Conservation (phyloP, 2,329 filamentous ascomycete species). For the Exophiala sp. region DNA sequence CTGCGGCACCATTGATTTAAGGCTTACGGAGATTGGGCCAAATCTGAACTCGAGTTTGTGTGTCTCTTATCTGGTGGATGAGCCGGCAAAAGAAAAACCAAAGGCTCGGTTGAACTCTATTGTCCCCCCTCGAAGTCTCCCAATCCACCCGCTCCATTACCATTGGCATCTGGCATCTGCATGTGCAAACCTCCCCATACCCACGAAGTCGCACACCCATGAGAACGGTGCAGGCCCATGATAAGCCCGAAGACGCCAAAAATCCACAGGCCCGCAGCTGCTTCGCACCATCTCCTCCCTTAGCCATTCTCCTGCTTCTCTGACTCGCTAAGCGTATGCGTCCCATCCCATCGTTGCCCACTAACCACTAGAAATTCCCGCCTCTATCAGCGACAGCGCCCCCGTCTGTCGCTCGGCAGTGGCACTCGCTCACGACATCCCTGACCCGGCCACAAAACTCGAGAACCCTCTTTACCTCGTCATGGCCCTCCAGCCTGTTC, state of each 20-base stretch:
- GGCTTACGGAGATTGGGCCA: too few relatives aligned
- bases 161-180: background rate
- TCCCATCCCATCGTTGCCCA: background rate
- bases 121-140: too few relatives aligned
- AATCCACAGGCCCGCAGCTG: background rate
- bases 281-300: background rate
- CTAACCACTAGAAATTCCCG: background rate
- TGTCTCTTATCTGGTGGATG: too few relatives aligned
- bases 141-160: background rate
- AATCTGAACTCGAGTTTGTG: too few relatives aligned
- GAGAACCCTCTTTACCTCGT: background rate
- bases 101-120: too few relatives aligned
- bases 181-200: background rate
- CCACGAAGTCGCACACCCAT: background rate
- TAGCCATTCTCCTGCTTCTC: background rate
- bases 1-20: too few relatives aligned
- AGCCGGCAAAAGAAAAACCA: too few relatives aligned
- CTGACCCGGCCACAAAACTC: background rate
- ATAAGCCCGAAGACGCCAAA: background rate
- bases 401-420: constrained; percentile 1
- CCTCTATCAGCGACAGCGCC: constrained; percentile 12
- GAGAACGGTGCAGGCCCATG: background rate
- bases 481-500: constrained; percentile 1
- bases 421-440: background rate
- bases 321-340: background rate